A percentile compares a stretch with the other conserved stretches of the same genome.
Conservation (phyloP, 352 stramenopile genomes). For the Thalassiosira exigua region DNA sequence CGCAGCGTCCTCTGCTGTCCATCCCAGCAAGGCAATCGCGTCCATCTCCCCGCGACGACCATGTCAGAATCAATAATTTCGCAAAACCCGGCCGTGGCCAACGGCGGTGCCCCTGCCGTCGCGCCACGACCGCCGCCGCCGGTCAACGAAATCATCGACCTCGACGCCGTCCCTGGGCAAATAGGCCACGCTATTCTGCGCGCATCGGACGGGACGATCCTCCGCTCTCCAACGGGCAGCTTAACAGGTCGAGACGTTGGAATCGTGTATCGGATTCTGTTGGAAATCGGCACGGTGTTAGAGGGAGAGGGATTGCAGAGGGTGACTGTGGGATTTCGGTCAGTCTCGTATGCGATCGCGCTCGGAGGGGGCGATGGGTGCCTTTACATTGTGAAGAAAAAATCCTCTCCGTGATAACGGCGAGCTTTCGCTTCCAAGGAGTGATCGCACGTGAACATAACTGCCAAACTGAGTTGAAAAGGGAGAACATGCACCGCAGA, state of each 20-base stretch:
- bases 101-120: too few species aligned
- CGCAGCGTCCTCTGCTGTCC: too few species aligned
- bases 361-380: conserved; percentile 50
- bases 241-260: conserved; percentile 37
- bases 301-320: conserved; percentile 37
- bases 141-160: conserved; percentile 35
- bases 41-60: too few species aligned
- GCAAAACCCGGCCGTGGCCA: too few species aligned
- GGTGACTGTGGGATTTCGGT: conserved; percentile 58
- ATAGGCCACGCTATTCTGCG: conserved; percentile 48
- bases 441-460: too few species aligned
- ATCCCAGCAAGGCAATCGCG: too few species aligned
- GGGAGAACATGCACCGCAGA: too few species aligned
- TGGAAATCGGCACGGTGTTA: conserved; percentile 49
- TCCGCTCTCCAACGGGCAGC: conserved; percentile 28
- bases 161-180: conserved; percentile 45
- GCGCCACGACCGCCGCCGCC: too few species aligned
- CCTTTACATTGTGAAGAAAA: conserved; percentile 62
- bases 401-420: conserved; percentile 34
- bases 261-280: conserved; percentile 56
- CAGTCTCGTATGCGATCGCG: conserved; percentile 41
- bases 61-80: too few species aligned
- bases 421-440: too few species aligned
- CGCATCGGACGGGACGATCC: conserved; percentile 36
- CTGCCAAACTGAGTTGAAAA: too few species aligned